phyloP scores from a whole-genome alignment of 306 rosid species.

The Trifolium dubium region DNA sequence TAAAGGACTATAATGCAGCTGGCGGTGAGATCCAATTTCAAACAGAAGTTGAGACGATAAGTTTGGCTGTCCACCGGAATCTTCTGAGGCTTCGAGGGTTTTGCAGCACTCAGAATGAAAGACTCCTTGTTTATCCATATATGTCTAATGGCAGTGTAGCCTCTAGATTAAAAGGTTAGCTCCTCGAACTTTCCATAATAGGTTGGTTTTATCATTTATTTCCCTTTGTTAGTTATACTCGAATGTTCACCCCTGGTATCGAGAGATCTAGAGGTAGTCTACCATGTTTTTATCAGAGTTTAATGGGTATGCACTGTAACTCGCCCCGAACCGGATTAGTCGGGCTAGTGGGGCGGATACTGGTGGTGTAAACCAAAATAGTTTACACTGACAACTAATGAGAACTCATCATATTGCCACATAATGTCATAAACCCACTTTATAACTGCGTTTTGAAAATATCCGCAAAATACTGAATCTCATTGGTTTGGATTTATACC shows the following conservation, averaged over 20 bases:
- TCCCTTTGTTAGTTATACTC: background rate
- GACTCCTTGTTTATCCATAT: conserved; percentile 95
- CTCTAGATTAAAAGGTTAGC: conserved; percentile 89
- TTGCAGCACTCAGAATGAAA: conserved; percentile 89
- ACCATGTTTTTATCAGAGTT: background rate
- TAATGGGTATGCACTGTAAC: background rate
- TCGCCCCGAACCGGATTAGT: too few relatives aligned
- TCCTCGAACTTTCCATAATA: conserved; percentile 18
- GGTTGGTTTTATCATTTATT: background rate
- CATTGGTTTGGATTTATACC: conserved; percentile 45
- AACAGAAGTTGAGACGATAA: conserved; percentile 98
- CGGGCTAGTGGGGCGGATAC: too few relatives aligned
- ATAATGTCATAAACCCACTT: background rate
- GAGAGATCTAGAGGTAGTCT: background rate
- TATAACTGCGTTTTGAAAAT: background rate
- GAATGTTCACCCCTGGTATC: background rate
- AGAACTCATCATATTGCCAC: background rate
- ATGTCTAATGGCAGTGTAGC: conserved; percentile 98
- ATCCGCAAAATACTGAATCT: background rate
- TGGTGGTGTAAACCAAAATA: too few relatives aligned
- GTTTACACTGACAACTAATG: background rate
- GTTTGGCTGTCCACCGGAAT: conserved; percentile 94
- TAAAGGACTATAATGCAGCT: conserved; percentile 87
- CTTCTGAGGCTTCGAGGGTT: conserved; percentile 92
- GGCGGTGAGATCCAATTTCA: conserved; percentile 99